Evolutionary conservation across 1,284 basidiomycete species (phyloP), one percentile per base, ranked within the genome.

Genomic region (Phlebopus sp.): DNA sequence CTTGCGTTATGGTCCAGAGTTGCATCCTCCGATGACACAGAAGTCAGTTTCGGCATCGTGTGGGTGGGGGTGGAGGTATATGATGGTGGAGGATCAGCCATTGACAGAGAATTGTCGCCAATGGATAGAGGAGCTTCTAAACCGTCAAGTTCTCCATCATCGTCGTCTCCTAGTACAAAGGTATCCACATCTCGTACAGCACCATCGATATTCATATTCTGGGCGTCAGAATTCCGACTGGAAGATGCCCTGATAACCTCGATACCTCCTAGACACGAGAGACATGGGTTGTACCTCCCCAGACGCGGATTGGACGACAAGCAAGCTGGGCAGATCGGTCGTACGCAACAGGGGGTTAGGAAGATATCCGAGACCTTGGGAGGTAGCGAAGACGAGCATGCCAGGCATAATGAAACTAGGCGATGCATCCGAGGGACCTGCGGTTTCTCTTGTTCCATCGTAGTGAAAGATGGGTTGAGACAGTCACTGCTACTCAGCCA

Each of bases 141-240:
- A 7, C 66, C 59, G 29, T 67, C 69, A 7, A 23, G 21, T 23
- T 80, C 77, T 6, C 76, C 76, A 14, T 81, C 79, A 1, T 77
- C 76, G 32, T 79, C 80, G 44, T 82, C 82, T 11, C 80, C 85
- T 4, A 89, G 55, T 1, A 82, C 69, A 61, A 84, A 88, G 0
- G 76, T 74, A 54, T 81, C 81, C 52, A 78, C 75, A 49, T 84
- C 83, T 46, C 72, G 66, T 29, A 80, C 53, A 9, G 71, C 73
- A 4, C 78, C 81, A 53, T 82, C 75, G 6, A 82, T 30, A 56
- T 83, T 83, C 17, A 51, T 39, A n/a, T 42, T 29, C 38, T 51
- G 50, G n/a, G 44, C 35, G 13, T 36, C 32, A 18, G 41, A 39
- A 36, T 9, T 23, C 27, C 38, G 47, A 23, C 54, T 50, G n/a